These are phyloP conservation scores for Arachnopeziza araneosa DNA, from an alignment of 2,329 filamentous ascomycete species.

Conservation along the genomic window DNA sequence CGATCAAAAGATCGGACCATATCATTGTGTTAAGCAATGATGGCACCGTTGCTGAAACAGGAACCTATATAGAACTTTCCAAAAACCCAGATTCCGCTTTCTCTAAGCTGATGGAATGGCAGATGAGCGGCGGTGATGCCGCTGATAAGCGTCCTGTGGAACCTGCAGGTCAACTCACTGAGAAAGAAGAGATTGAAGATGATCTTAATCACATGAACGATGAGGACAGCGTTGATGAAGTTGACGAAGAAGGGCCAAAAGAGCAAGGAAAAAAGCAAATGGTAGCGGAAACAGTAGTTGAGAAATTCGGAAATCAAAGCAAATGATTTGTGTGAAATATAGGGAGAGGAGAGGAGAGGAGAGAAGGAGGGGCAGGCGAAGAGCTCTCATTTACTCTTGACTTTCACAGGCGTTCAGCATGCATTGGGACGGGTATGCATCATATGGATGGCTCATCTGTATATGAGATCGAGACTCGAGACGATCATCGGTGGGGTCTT, in stretches of 20 bases:
- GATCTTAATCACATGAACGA: constrained; percentile 19
- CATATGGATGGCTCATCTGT: neutral
- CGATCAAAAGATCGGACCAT: constrained; percentile 90
- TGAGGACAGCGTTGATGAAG: constrained; percentile 15
- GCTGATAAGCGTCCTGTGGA: constrained; percentile 33
- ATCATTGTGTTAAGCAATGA: constrained; percentile 88
- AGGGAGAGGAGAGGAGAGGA: constrained; percentile 5
- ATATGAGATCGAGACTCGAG: neutral
- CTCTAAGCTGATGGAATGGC: constrained; percentile 97
- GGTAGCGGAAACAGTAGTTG: neutral
- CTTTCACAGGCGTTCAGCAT: neutral
- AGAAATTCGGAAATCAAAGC: neutral
- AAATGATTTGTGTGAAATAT: neutral
- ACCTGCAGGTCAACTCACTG: constrained; percentile 24
- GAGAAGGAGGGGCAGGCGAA: neutral
- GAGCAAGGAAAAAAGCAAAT: constrained; percentile 11
- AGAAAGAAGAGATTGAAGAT: constrained; percentile 24
- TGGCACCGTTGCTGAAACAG: constrained; percentile 85
- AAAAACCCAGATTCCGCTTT: constrained; percentile 75
- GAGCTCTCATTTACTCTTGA: neutral
- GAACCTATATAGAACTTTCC: constrained; percentile 73
- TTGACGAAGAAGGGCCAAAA: constrained; percentile 13
- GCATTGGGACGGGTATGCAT: neutral
- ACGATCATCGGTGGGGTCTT: neutral
- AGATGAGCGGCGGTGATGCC: constrained; percentile 79